Evolutionary conservation across 768 basidiomycete genomes (phyloP), one percentile per base, ranked within the genome.

Genomic region (Hydnomerulius pinastri): DNA sequence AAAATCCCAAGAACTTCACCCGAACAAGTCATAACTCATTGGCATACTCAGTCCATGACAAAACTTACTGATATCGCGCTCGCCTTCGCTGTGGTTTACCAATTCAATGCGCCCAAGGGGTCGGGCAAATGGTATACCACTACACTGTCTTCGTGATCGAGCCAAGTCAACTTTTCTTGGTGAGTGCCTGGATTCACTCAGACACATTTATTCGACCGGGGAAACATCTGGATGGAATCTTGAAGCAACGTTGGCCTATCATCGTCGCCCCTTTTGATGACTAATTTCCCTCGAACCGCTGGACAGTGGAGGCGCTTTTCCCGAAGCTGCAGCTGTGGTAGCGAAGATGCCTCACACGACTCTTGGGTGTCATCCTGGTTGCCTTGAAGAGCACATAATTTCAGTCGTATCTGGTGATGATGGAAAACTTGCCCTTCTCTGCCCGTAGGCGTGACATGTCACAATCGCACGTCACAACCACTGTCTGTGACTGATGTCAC

Each of bases 161-260:
- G 52, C 43, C 53, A 37, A 32, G 51, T 61, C 54, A 66, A 10
- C 54, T 54, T 38, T 44, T 47, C n/a, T 32, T 42, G 24, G 66
- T 61, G 66, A 66, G 64, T 63, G 66, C 63, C 61, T 68, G 66
- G 63, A 43, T 55, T 65, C 64, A 65, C 60, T 65, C 60, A 32
- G 53, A 53, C 48, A 51, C 51, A 53, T 54, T 56, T n/a, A 66
- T 55, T 45, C 38, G 54, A 30, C n/a, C 18, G 44, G 50, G 63
- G 63, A 66, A 50, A 61, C 54, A 61, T 51, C 41, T 48, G 11
- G 46, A 46, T 37, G 44, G 42, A 37, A 44, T 3, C 44, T 50
- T 41, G 43, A 43, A 28, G 30, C 44, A 47, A 32, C 13, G 23
- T 43, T 51, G 18, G 48, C 37, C 20, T 17, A 23, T 46, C 10